These are phyloP conservation scores for Aureobasidium sp. DNA, from an alignment of 2,329 filamentous ascomycete species.

Conservation along the genomic window DNA sequence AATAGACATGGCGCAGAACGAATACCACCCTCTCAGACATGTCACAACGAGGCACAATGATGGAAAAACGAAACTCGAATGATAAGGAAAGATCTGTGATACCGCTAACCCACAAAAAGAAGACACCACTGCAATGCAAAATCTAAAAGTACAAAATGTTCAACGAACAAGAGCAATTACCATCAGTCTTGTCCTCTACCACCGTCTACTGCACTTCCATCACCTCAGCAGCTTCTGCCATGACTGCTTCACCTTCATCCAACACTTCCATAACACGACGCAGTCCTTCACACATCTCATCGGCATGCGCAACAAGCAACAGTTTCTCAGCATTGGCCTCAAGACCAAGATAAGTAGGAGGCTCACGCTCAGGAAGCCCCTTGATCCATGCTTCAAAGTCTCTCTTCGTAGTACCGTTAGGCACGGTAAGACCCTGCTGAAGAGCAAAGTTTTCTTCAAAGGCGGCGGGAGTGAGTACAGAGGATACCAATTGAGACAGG, in stretches of 20 bases:
- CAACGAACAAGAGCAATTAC: background rate
- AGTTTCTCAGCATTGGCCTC: constrained; percentile 98
- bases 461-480: constrained; percentile 85
- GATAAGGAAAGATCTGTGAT: background rate
- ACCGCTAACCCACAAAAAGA: background rate
- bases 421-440: constrained; percentile 66
- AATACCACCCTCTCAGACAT: no score
- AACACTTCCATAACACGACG: constrained; percentile 87
- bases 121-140: background rate
- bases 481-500: constrained; percentile 77
- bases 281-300: constrained; percentile 85
- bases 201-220: background rate
- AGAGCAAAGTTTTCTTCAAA: constrained; percentile 95
- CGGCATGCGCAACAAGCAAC: constrained; percentile 87
- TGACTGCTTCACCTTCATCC: constrained; percentile 94
- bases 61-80: no score
- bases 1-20: no score
- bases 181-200: background rate
- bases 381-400: constrained; percentile 96
- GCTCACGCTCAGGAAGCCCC: constrained; percentile 91
- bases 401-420: constrained; percentile 80
- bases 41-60: no score
- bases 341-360: constrained; percentile 93
- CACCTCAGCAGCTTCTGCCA: constrained; percentile 45
- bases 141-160: background rate